Evolutionary conservation across 768 basidiomycete genomes (phyloP).

Genomic region (Panaeolus papilionaceus): DNA sequence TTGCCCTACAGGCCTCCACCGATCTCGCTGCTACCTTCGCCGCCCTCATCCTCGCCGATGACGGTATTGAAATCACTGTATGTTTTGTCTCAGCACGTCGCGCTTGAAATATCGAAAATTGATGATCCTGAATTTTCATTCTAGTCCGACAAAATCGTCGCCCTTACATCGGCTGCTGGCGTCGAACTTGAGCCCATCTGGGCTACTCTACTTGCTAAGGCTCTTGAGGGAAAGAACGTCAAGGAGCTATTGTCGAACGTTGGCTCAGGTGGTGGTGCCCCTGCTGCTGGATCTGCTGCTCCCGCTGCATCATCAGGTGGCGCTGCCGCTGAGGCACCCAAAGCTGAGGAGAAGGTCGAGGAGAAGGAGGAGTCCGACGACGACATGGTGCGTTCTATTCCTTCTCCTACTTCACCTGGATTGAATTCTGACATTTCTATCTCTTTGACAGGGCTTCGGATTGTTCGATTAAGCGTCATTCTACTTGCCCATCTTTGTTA

Average conservation of each 20-base stretch:
- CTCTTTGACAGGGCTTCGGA: conserved; percentile 80
- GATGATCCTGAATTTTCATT: conserved; percentile 12
- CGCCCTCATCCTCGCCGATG: conserved; percentile 98
- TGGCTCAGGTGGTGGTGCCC: conserved; percentile 89
- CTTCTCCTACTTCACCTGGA: background rate
- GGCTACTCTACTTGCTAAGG: conserved; percentile 96
- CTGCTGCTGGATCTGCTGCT: conserved; percentile 66
- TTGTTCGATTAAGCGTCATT: conserved; percentile 79
- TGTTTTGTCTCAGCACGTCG: conserved; percentile 40
- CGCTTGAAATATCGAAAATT: conserved; percentile 20
- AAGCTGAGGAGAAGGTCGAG: conserved; percentile 86
- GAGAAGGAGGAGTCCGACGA: conserved; percentile 92
- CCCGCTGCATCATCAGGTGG: conserved; percentile 63
- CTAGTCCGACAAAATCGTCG: conserved; percentile 90
- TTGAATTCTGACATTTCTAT: background rate
- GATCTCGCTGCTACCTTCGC: conserved; percentile 97
- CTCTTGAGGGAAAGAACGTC: conserved; percentile 97
- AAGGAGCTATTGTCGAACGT: conserved; percentile 96
- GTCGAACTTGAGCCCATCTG: conserved; percentile 96
- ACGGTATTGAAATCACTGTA: conserved; percentile 96
- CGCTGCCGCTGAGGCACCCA: conserved; percentile 74
- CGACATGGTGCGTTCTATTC: conserved; percentile 70
- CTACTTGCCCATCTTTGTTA: conserved; percentile 15
- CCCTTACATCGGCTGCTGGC: conserved; percentile 83
- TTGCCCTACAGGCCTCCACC: conserved; percentile 44